Base-by-base conservation (phyloP, 2,329 filamentous ascomycete species). In the Arthrobotrys iridis region DNA sequence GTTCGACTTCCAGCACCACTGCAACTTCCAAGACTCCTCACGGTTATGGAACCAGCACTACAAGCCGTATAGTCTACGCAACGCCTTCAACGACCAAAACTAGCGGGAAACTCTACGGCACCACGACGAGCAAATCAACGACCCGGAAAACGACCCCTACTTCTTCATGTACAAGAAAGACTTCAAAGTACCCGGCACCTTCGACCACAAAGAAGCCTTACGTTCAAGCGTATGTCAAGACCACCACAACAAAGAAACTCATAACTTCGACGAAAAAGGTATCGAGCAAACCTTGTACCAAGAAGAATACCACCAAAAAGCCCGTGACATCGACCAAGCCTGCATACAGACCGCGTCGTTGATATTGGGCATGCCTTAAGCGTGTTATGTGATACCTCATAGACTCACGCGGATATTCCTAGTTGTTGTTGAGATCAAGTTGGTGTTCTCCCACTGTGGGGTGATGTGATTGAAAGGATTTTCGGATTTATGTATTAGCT, bases 111-210 rank as follows among this genome's bases (percentile, higher is more conserved):
- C 20, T 22, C 28, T 43, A 59, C 37, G 37, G 35, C 18, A 55
- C 33, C 4, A 52, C 6, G n/a, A n/a, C 8, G n/a, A 55, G 15
- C 30, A 52, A 35, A 18, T 43, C 62, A 26, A 62, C 65, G 0
- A 68, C 50, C 24, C 28, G 13, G 11, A 35, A 72, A 37, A 18
- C 37, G 22, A 66, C 68, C 8, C 35, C 48, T 4, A 59, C 46
- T 46, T 30, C 48, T 7, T 41, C 48, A 2, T 73, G 60, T 18
- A 73, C 59, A 0, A 60, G 18, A 1, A 60, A 50, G n/a, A 73
- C 68, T 4, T 33, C 60, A 5, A 73, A 66, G 20, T 64, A 72
- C 37, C 46, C 48, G 7, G 57, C 46, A 6, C 3, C 65, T 3
- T 46, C 45, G 6, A 43, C 40, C 5, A 55, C 46, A 13, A 59